Percentiles rank a stretch among this genome's conserved stretches.
Evolutionary conservation across 306 rosid genomes (phyloP).

Genomic region (Citrullus amarus): DNA sequence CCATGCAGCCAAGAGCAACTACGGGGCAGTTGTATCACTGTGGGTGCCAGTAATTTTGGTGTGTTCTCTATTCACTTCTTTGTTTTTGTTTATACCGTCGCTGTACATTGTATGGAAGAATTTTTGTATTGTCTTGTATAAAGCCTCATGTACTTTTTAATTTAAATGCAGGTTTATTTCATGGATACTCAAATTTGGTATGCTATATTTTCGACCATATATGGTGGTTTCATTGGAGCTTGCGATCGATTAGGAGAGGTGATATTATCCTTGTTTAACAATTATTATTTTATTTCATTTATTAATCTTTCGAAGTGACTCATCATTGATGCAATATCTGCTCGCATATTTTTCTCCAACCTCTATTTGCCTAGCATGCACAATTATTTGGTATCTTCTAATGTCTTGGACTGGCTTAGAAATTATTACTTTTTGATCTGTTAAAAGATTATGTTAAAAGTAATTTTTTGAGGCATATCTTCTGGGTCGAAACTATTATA

Average conservation of each 20-base stretch:
- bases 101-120: constrained; percentile 9
- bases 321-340: neutral
- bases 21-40: constrained; percentile 66
- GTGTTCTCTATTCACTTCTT: constrained; percentile 19
- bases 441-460: neutral
- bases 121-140: constrained; percentile 7
- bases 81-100: constrained; percentile 1
- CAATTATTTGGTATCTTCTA: neutral
- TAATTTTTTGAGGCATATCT: neutral
- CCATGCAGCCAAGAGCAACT: constrained; percentile 58
- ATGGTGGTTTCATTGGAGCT: constrained; percentile 91
- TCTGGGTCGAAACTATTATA: neutral
- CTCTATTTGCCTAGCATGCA: neutral
- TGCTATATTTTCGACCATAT: constrained; percentile 63
- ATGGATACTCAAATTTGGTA: constrained; percentile 99
- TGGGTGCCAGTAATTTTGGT: constrained; percentile 84
- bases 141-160: constrained; percentile 15
- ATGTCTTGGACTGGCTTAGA: neutral
- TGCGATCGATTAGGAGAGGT: constrained; percentile 98
- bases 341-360: neutral
- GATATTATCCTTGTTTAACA: constrained; percentile 3
- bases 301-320: neutral
- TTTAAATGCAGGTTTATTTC: constrained; percentile 68
- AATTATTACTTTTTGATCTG: neutral
- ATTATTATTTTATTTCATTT: neutral